Evolutionary conservation across 768 basidiomycete species (phyloP).

Genomic region (Podaxis sp.): DNA sequence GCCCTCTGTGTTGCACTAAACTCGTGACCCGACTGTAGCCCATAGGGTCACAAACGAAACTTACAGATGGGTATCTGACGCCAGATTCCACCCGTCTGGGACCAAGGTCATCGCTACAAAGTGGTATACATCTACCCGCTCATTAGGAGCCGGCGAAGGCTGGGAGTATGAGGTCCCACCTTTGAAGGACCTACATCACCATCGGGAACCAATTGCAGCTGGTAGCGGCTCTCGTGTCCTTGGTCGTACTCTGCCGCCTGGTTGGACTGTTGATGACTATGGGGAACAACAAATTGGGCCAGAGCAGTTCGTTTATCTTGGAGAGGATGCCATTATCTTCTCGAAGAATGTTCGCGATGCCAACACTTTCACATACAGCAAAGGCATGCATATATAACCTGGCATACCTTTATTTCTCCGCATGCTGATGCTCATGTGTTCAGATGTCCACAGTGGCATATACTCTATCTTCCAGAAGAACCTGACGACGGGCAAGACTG

Average conservation of each 20-base stretch:
- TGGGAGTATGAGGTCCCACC: slow-evolving; percentile 64
- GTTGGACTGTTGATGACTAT: slow-evolving; percentile 61
- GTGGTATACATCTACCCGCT: slow-evolving; percentile 67
- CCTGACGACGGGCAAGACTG: slow-evolving; percentile 51
- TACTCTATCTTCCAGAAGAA: slow-evolving; percentile 71
- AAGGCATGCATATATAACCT: slow-evolving; percentile 40
- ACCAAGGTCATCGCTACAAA: slow-evolving; percentile 68
- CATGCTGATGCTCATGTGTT: background rate
- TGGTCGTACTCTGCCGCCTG: slow-evolving; percentile 54
- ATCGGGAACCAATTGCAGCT: slow-evolving; percentile 27
- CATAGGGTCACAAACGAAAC: slow-evolving; percentile 70
- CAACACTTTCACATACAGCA: slow-evolving; percentile 56
- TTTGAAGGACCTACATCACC: slow-evolving; percentile 26
- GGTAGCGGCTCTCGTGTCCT: slow-evolving; percentile 55
- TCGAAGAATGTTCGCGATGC: slow-evolving; percentile 61
- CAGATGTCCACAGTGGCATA: slow-evolving; percentile 70
- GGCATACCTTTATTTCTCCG: background rate
- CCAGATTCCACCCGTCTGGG: slow-evolving; percentile 70
- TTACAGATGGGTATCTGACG: slow-evolving; percentile 66
- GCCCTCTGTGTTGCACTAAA: background rate
- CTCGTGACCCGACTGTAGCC: slow-evolving; percentile 22
- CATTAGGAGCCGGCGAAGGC: slow-evolving; percentile 69
- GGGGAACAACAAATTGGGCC: slow-evolving; percentile 71
- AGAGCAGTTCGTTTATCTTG: slow-evolving; percentile 66
- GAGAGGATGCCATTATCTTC: slow-evolving; percentile 58